These are phyloP conservation scores for Fusarium papillatum DNA, from an alignment of 2,329 filamentous ascomycete genomes.

Conservation along the genomic window DNA sequence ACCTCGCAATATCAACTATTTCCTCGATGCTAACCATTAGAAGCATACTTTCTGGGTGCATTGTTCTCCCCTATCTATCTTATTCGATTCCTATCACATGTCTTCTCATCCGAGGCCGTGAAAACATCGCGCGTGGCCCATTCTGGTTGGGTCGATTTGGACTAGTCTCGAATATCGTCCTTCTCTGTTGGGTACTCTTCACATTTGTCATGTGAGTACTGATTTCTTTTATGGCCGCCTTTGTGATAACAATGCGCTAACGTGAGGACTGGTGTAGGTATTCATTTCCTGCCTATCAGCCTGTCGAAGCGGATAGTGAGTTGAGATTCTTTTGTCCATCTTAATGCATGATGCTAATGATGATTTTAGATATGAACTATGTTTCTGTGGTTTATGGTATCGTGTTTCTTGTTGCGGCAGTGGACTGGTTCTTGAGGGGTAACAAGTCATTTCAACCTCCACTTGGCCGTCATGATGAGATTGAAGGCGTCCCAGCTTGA, in stretches of 20 bases:
- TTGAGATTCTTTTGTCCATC: background rate
- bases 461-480: background rate
- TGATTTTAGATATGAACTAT: background rate
- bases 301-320: background rate
- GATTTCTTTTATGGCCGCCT: background rate
- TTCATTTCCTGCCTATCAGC: background rate
- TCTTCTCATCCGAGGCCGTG: conserved; percentile 9
- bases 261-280: background rate
- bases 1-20: background rate
- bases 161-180: conserved; percentile 10
- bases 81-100: conserved; percentile 8
- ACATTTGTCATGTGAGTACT: conserved; percentile 10
- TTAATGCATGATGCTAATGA: background rate
- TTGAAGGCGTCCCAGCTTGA: background rate
- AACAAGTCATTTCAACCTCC: background rate
- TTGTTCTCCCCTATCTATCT: conserved; percentile 16
- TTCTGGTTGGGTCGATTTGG: conserved; percentile 15
- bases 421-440: background rate
- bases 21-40: background rate
- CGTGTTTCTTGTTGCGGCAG: background rate
- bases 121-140: conserved; percentile 1
- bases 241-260: background rate
- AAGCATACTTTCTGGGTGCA: conserved; percentile 12
- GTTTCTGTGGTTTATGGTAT: background rate
- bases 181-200: conserved; percentile 9